Percentiles rank a stretch among this genome's conserved stretches.
Conservation (phyloP, 192 early-diverging fungal genomes). For the Podila clonocystis region DNA sequence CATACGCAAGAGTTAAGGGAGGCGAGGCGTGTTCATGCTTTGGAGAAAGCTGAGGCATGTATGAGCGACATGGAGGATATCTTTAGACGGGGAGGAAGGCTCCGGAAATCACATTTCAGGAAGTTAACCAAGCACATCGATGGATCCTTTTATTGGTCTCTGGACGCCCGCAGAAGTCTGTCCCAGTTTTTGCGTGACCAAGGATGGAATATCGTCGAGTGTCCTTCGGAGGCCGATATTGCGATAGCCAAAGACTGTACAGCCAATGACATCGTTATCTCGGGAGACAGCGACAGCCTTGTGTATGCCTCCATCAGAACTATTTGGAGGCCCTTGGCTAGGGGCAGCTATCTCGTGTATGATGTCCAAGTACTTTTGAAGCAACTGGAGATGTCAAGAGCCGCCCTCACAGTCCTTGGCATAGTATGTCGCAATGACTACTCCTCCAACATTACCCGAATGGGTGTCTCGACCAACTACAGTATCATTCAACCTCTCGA, state of each 20-base stretch:
- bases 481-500: neutral
- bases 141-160: neutral
- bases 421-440: conserved; percentile 1
- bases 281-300: conserved; percentile 7
- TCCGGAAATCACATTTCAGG: conserved; percentile 3
- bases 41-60: neutral
- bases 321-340: conserved; percentile 1
- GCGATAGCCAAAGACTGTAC: neutral
- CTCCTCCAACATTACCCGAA: conserved; percentile 4
- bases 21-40: neutral
- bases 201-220: conserved; percentile 5
- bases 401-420: neutral
- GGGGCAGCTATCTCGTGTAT: neutral
- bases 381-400: neutral
- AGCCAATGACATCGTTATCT: conserved; percentile 2
- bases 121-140: conserved; percentile 1
- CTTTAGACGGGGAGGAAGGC: neutral
- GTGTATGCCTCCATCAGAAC: conserved; percentile 3
- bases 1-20: neutral
- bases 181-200: neutral
- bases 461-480: conserved; percentile 3
- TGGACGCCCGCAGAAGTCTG: neutral
- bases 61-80: conserved; percentile 5
- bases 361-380: neutral
- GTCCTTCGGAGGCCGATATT: conserved; percentile 8